These are phyloP conservation scores for Fraxinus ornus DNA, from an alignment of 305 asterid species.

Conservation along the genomic window DNA sequence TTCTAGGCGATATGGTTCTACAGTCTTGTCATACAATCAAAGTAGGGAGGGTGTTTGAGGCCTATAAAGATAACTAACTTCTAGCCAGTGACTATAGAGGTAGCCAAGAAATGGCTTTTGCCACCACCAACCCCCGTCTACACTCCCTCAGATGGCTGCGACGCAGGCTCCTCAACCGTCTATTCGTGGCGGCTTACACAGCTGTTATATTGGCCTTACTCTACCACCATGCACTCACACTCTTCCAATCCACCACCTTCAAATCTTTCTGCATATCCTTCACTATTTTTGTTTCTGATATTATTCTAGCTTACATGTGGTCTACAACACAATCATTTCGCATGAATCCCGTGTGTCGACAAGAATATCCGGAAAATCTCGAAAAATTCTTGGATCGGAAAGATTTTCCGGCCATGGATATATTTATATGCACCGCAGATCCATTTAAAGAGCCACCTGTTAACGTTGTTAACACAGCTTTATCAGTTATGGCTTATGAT, in stretches of 20 bases:
- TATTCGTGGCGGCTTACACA: slow-evolving; percentile 50
- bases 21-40: background rate
- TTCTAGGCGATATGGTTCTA: background rate
- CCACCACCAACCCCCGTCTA: slow-evolving; percentile 33
- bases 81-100: background rate
- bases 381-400: slow-evolving; percentile 21
- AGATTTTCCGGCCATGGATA: slow-evolving; percentile 60
- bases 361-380: slow-evolving; percentile 42
- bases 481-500: slow-evolving; percentile 81
- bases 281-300: slow-evolving; percentile 48
- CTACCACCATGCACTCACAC: slow-evolving; percentile 44
- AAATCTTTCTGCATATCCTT: slow-evolving; percentile 32
- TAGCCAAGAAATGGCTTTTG: slow-evolving; percentile 24
- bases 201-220: slow-evolving; percentile 43
- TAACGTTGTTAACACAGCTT: slow-evolving; percentile 65
- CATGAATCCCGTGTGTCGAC: slow-evolving; percentile 55
- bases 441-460: slow-evolving; percentile 78
- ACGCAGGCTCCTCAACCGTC: slow-evolving; percentile 58
- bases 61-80: background rate
- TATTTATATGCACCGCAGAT: slow-evolving; percentile 86
- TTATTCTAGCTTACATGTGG: slow-evolving; percentile 70
- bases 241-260: slow-evolving; percentile 34
- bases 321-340: slow-evolving; percentile 48
- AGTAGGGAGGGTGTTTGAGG: background rate
- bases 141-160: slow-evolving; percentile 41